Percentiles rank a stretch among this genome's conserved stretches.
Conservation (phyloP, 164 flowering plant genomes). For the Pachysandra terminalis region DNA sequence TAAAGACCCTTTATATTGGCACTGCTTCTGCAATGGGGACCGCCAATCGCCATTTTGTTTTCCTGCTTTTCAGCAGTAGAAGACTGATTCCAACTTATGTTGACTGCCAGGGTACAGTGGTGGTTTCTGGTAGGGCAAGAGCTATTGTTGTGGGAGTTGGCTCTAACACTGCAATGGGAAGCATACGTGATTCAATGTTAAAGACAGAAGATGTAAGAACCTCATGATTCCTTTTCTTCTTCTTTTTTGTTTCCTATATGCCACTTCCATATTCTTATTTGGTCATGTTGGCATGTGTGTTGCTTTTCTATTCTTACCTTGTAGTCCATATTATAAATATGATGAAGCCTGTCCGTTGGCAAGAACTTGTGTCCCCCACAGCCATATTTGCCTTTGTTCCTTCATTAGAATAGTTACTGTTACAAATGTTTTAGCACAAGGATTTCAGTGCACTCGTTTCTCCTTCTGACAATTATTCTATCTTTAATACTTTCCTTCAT, state of each 20-base stretch:
- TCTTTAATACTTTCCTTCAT: background rate
- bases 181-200: conserved; percentile 94
- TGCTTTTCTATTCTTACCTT: too few species aligned
- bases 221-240: background rate
- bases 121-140: conserved; percentile 94
- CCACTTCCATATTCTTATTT: background rate
- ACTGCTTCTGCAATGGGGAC: too few species aligned
- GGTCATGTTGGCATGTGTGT: too few species aligned
- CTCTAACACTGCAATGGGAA: conserved; percentile 95
- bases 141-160: conserved; percentile 96
- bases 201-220: conserved; percentile 78
- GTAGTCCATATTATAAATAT: too few species aligned
- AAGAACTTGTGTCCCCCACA: background rate
- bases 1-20: too few species aligned
- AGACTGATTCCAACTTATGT: conserved; percentile 5
- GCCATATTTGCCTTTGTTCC: background rate
- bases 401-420: background rate
- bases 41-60: too few species aligned
- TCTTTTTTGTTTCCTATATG: background rate
- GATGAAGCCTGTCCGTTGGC: background rate
- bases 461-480: background rate
- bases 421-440: background rate
- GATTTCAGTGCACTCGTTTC: background rate
- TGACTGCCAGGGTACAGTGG: conserved; percentile 77
- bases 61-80: too few species aligned